Conservation (phyloP, 495 filamentous ascomycete species). For the Thozetella sp. region DNA sequence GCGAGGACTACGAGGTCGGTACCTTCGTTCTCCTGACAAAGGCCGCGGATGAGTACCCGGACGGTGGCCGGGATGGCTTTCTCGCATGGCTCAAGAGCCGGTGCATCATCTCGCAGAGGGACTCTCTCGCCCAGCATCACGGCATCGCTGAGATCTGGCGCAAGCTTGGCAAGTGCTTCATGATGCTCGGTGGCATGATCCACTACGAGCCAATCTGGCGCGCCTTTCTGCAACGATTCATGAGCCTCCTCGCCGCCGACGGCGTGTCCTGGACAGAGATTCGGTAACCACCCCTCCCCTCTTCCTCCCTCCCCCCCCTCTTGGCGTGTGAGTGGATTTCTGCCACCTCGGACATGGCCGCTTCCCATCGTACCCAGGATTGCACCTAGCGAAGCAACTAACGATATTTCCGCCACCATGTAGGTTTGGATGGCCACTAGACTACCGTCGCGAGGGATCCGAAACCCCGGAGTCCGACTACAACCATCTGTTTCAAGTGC, state of each 20-base stretch:
- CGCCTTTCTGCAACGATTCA: constrained; percentile 66
- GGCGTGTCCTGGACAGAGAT: constrained; percentile 82
- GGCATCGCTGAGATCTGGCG: constrained; percentile 80
- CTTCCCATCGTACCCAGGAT: no score
- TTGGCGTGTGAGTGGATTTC: background rate
- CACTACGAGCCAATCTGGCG: constrained; percentile 93
- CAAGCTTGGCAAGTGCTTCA: constrained; percentile 74
- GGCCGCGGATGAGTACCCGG: constrained; percentile 74
- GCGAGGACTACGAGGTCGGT: constrained; percentile 53
- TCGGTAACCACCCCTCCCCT: constrained; percentile 29
- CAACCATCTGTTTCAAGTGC: constrained; percentile 64
- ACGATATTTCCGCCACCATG: constrained; percentile 12
- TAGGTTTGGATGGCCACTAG: constrained; percentile 60
- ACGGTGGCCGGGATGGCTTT: constrained; percentile 70
- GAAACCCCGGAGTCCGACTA: constrained; percentile 64
- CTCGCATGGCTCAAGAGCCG: constrained; percentile 74
- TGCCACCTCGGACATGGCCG: no score
- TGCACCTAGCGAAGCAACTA: background rate
- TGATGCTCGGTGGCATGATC: constrained; percentile 69
- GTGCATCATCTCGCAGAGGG: constrained; percentile 68
- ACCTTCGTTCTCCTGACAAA: constrained; percentile 58
- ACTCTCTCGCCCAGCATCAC: constrained; percentile 77
- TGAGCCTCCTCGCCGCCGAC: constrained; percentile 70
- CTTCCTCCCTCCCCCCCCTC: background rate
- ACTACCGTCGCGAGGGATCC: constrained; percentile 59